A percentile compares a stretch with the other conserved stretches of the same genome.
phyloP scores from a whole-genome alignment of 75 land plant genomes.

The Cunninghamia lanceolata region DNA sequence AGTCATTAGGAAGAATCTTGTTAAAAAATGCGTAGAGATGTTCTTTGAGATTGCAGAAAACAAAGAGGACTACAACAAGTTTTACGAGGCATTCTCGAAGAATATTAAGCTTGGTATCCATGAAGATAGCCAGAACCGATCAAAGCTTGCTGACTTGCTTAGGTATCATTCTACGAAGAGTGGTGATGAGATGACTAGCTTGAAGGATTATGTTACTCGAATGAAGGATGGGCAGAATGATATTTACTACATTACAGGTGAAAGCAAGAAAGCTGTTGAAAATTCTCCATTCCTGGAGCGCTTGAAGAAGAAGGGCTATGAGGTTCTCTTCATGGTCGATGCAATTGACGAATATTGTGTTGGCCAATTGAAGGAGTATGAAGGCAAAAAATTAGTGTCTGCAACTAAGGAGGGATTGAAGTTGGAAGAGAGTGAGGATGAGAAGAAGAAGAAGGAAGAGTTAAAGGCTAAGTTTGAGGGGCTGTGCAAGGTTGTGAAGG shows the following conservation, averaged over 20 bases:
- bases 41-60: constrained; percentile 70
- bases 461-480: constrained; percentile 57
- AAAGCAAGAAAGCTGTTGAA: constrained; percentile 82
- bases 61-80: constrained; percentile 70
- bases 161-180: constrained; percentile 80
- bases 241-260: constrained; percentile 78
- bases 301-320: constrained; percentile 73
- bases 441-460: constrained; percentile 73
- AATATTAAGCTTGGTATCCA: constrained; percentile 75
- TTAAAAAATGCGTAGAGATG: constrained; percentile 81
- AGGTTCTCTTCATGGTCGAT: constrained; percentile 75
- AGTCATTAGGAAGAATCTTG: constrained; percentile 78
- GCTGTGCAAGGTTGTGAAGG: constrained; percentile 81
- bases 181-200: constrained; percentile 80
- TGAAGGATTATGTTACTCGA: constrained; percentile 86
- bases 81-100: constrained; percentile 66
- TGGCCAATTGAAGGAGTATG: constrained; percentile 65
- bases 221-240: constrained; percentile 92
- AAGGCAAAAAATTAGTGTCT: constrained; percentile 67
- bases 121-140: constrained; percentile 73
- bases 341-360: constrained; percentile 77
- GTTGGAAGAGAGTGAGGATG: constrained; percentile 66
- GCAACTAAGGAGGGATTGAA: constrained; percentile 73
- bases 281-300: constrained; percentile 85
- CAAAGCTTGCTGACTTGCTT: constrained; percentile 67